These are phyloP conservation scores for Cubamyces lactineus DNA, from an alignment of 768 basidiomycete species.

Conservation along the genomic window DNA sequence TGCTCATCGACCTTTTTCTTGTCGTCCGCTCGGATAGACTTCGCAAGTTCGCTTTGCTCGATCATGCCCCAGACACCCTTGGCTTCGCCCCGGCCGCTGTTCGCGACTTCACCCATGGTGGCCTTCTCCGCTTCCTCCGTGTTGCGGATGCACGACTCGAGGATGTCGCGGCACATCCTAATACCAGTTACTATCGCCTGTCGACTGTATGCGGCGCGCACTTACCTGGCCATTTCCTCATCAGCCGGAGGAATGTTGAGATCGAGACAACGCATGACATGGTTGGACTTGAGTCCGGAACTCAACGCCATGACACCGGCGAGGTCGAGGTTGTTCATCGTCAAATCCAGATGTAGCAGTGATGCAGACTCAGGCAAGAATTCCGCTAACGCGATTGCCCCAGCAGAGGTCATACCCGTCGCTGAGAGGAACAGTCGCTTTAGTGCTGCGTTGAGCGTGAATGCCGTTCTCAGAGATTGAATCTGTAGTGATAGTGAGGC, in stretches of 20 bases:
- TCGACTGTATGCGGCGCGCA: neutral
- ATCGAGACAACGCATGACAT: conserved; percentile 89
- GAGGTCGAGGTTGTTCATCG: conserved; percentile 78
- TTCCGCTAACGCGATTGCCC: conserved; percentile 94
- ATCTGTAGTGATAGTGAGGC: conserved; percentile 48
- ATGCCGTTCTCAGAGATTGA: conserved; percentile 87
- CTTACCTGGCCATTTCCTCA: conserved; percentile 73
- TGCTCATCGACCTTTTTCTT: conserved; percentile 53
- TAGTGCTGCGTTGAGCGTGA: conserved; percentile 88
- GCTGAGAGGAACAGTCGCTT: conserved; percentile 91
- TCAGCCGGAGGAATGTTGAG: conserved; percentile 87
- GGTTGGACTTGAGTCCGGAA: conserved; percentile 82
- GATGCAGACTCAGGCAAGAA: conserved; percentile 91
- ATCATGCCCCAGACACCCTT: conserved; percentile 86
- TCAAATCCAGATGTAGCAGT: conserved; percentile 90
- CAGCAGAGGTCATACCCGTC: conserved; percentile 76
- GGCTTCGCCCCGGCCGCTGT: conserved; percentile 54
- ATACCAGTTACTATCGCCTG: neutral
- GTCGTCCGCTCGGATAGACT: conserved; percentile 61
- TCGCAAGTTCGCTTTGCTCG: conserved; percentile 82
- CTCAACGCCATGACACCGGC: conserved; percentile 94
- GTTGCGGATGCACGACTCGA: conserved; percentile 90
- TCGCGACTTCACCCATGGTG: conserved; percentile 28
- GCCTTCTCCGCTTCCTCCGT: conserved; percentile 80
- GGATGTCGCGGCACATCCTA: conserved; percentile 84